Conservation (phyloP, 1,139 yeast species). For the Suhomyces bolitotheri region DNA sequence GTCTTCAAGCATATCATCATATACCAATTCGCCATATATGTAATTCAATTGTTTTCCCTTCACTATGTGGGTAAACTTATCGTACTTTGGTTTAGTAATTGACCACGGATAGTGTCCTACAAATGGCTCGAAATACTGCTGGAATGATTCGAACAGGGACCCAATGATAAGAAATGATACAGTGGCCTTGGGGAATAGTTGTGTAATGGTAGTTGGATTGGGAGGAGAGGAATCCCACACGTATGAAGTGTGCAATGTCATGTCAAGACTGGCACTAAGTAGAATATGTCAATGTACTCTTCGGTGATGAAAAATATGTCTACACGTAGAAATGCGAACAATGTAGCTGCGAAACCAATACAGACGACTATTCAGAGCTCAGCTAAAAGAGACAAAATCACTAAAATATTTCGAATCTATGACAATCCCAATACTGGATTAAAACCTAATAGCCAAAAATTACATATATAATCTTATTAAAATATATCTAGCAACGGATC, state of each 20-base stretch:
- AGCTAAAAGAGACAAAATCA: no score
- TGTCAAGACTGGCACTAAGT: no score
- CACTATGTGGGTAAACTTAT: conserved; percentile 1
- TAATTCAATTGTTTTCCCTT: conserved; percentile 21
- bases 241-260: conserved; percentile 6
- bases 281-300: no score
- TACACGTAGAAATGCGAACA: no score
- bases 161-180: conserved; percentile 8
- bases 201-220: conserved; percentile 4
- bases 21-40: conserved; percentile 43
- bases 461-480: no score
- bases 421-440: no score
- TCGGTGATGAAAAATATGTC: no score
- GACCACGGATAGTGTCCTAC: conserved; percentile 38
- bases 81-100: conserved; percentile 9
- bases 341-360: not conserved
- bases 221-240: conserved; percentile 10
- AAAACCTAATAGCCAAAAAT: no score
- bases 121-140: conserved; percentile 38
- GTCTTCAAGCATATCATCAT: conserved; percentile 47
- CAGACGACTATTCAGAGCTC: no score
- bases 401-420: no score
- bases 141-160: conserved; percentile 2
- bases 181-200: conserved; percentile 6
- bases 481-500: no score